Evolutionary conservation across 257 asterid genomes (phyloP), one percentile per base, ranked within the genome.

Genomic region (Jacaranda copaia): DNA sequence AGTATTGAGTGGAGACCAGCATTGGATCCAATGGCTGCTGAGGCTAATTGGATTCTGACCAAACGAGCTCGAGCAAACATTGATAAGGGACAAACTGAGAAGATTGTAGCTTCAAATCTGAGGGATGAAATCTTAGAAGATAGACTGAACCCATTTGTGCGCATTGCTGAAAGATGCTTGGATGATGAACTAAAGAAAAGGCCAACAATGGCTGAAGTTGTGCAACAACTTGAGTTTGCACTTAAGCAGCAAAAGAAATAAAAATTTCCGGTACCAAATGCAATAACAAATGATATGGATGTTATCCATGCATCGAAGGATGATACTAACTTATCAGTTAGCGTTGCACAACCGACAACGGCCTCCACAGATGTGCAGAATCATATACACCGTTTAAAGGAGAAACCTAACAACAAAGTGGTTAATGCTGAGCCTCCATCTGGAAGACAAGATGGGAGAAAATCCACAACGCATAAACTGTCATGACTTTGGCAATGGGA

Each of bases 1-100:
- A 79, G 81, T 86, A 25, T 76, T 86, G 62, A 76, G 83, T 8
- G 85, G 16, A 83, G 88, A 73, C 83, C 80, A 5, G 87, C 87
- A 35, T 43, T 86, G 68, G 78, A 79, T 69, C 72, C 68, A 9
- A 78, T 75, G 9, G 79, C 52, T 42, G 66, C 62, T 53, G 85
- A 82, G 70, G 77, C 83, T 63, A 72, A 78, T 25, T 81, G 66
- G 20, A 70, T 70, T 60, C 82, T 82, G 2, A 77, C 74, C n/a
- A 74, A 62, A 42, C 78, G 89, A 87, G 84, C 84, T 45, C 25
- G 74, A 36, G 75, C 75, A 65, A 83, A 79, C 77, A 72, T 85
- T 7, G 58, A 74, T 38, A 79, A 78, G 78, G 84, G 81, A 62
- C 61, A 79, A 75, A 67, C 76, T 43, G 78, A 78, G 57, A 68